Percentiles rank a stretch among this genome's conserved stretches.
Conservation (phyloP, 176 grass and related monocot genomes). For the Zea luxurians region DNA sequence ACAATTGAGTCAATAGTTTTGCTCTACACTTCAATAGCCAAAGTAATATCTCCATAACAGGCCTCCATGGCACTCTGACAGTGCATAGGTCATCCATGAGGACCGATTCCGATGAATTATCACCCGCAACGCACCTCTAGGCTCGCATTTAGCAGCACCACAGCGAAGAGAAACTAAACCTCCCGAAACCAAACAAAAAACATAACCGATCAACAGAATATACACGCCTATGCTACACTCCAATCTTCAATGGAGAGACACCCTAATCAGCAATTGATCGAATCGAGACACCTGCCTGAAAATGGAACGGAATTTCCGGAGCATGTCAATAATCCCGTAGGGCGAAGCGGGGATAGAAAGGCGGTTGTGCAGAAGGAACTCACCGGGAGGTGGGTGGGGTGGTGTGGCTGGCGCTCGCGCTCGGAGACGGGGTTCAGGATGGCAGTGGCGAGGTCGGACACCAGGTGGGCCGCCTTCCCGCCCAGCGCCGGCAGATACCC, state of each 20-base stretch:
- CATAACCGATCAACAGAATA: not conserved
- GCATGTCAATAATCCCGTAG: not conserved
- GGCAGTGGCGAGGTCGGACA: conserved; percentile 84
- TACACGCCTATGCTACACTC: not conserved
- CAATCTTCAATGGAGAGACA: not conserved
- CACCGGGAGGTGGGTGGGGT: conserved; percentile 56
- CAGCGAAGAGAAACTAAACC: not conserved
- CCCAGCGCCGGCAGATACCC: conserved; percentile 80
- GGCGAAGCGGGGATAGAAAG: not conserved
- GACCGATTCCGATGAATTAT: not conserved
- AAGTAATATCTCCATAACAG: not conserved
- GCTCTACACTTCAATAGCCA: not conserved
- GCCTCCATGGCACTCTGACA: not conserved
- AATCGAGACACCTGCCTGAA: not conserved
- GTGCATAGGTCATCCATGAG: not conserved
- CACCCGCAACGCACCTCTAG: not conserved
- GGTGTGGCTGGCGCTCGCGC: conserved; percentile 43
- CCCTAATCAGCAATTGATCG: not conserved
- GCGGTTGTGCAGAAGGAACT: conserved; percentile 5
- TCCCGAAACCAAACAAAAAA: not conserved
- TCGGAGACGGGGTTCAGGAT: conserved; percentile 94
- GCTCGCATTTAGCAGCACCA: not conserved
- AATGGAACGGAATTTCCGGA: not conserved
- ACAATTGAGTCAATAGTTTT: not conserved
- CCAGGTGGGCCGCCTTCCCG: conserved; percentile 81